Percentiles rank a stretch among this genome's conserved stretches.
Conservation (phyloP, 1,284 basidiomycete genomes). For the Porogramme epimiltina region DNA sequence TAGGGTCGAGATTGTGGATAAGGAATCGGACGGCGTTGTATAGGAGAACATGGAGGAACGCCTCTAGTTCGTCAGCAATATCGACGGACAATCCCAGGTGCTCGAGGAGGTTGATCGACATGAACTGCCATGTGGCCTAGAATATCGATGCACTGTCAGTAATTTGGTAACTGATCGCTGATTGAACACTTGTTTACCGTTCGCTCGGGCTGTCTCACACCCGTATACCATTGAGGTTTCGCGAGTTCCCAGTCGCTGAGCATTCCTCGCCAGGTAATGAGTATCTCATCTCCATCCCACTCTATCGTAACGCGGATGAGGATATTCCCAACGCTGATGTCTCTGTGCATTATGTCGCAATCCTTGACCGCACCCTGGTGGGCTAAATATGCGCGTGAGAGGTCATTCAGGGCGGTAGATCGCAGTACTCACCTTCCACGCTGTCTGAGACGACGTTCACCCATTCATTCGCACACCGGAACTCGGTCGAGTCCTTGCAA, state of each 20-base stretch:
- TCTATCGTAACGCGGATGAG: slow-evolving; percentile 2
- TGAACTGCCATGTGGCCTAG: slow-evolving; percentile 9
- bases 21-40: slow-evolving; percentile 7
- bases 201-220: neutral
- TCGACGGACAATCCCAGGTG: neutral
- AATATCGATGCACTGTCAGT: too few relatives aligned
- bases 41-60: slow-evolving; percentile 13
- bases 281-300: neutral
- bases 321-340: slow-evolving; percentile 14
- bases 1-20: neutral
- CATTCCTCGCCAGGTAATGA: slow-evolving; percentile 1
- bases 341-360: slow-evolving; percentile 5
- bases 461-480: neutral
- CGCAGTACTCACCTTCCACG: neutral
- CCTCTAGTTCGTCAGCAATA: slow-evolving; percentile 14
- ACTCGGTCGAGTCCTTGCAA: neutral
- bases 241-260: slow-evolving; percentile 18
- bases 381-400: neutral
- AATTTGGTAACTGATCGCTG: accelerated
- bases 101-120: neutral
- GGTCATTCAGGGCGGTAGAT: neutral
- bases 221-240: neutral
- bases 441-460: neutral
- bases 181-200: neutral
- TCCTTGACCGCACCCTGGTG: neutral